These are phyloP conservation scores for Phytophthora podocarpi DNA, from an alignment of 352 stramenopile species.

Conservation along the genomic window DNA sequence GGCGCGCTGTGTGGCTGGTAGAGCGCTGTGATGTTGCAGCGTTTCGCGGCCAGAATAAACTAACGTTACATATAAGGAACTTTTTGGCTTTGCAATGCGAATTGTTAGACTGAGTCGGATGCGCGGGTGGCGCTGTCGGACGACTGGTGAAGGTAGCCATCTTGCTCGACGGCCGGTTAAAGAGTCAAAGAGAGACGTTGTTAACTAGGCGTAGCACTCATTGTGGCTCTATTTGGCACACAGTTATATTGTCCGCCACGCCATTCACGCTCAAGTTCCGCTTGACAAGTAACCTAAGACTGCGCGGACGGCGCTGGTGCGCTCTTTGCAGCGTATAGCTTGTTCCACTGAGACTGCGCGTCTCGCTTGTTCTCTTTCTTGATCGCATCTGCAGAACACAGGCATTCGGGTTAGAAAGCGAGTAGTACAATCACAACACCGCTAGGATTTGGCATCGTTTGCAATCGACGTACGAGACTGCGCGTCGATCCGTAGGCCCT, in stretches of 20 bases:
- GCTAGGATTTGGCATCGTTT: neutral
- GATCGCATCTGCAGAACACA: conserved; percentile 58
- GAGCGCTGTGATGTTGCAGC: conserved; percentile 4
- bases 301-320: conserved; percentile 3
- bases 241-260: conserved; percentile 25
- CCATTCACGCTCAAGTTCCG: conserved; percentile 1
- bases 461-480: conserved; percentile 64
- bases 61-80: conserved; percentile 42
- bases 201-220: neutral
- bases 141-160: conserved; percentile 13
- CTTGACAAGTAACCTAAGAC: conserved; percentile 10
- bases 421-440: neutral
- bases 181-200: neutral
- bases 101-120: neutral
- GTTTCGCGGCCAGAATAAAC: conserved; percentile 26
- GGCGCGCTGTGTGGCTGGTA: conserved; percentile 20
- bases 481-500: conserved; percentile 72
- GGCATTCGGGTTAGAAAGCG: conserved; percentile 1
- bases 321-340: conserved; percentile 73
- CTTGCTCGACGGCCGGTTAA: neutral
- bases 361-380: conserved; percentile 85
- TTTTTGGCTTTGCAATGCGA: conserved; percentile 30
- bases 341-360: conserved; percentile 78
- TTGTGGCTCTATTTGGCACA: conserved; percentile 1
- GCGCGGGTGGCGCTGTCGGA: neutral